Evolutionary conservation across 345 rosid genomes (phyloP).

Genomic region (Raphanus sativus): DNA sequence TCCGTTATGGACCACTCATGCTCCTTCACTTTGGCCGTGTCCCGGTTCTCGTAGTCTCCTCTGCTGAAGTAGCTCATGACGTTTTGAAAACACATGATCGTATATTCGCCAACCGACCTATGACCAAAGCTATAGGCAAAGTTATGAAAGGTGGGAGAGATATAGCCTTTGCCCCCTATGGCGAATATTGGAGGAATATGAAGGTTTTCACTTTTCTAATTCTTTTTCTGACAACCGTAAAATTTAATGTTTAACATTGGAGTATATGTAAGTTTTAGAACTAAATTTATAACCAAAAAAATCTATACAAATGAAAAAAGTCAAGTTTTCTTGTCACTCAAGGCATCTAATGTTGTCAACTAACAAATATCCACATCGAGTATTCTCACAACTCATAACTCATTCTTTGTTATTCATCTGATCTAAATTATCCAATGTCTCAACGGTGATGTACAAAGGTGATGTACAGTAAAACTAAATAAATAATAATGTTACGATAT

Average conservation of each 20-base stretch:
- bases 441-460: no score
- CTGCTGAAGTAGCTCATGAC: conserved; percentile 10
- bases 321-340: neutral
- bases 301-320: neutral
- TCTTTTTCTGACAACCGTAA: neutral
- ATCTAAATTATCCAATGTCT: neutral
- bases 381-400: neutral
- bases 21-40: conserved; percentile 1
- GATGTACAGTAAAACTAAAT: no score
- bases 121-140: neutral
- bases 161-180: neutral
- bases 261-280: neutral
- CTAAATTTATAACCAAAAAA: neutral
- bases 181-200: neutral
- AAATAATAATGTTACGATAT: neutral
- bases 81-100: neutral
- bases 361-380: neutral
- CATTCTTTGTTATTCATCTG: neutral
- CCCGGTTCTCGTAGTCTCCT: neutral
- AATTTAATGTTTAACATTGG: neutral
- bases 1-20: neutral
- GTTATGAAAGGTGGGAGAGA: neutral
- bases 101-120: conserved; percentile 1
- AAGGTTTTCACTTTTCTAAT: neutral
- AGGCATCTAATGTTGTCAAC: neutral